Evolutionary conservation across 768 basidiomycete genomes (phyloP), one percentile per base, ranked within the genome.

Genomic region (Naganishia antarctica): DNA sequence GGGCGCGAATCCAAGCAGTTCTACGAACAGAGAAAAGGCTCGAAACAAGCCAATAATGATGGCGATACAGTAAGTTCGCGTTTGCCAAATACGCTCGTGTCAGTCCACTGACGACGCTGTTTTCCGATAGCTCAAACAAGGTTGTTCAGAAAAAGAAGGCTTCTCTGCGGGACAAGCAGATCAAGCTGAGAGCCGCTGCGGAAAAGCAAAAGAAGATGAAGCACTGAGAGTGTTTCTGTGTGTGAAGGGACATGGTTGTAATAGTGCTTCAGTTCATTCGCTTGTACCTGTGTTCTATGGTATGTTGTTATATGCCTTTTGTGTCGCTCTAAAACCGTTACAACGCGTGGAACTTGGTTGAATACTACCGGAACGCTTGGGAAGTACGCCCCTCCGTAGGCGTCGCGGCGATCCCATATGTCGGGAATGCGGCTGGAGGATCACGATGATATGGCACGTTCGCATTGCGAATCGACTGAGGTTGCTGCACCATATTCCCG

Each of bases 11-110:
- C 85, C 86, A 65, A 91, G 89, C 77, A 90, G 89, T 73, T 86
- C 88, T 62, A 94, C 92, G 34, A 96, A 96, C 77, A 82, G 85
- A 73, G 90, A 94, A 80, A 96, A 96, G 84, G 84, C 86, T 41
- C 84, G 88, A 74, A 92, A 93, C 77, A 96, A 97, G 77, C 92
- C 92, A 26, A 83, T 94, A 69, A 93, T 94, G 92, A 78, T 79
- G 76, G 72, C 76, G 40, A 48, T 78, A 12, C 76, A 77, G 75
- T 77, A 60, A 64, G 75, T 76, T 15, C 16, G 16, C 40, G 46
- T 31, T 32, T 28, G 23, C 16, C 6, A 16, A 49, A 29, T 26
- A 16, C 18, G 23, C 57, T 40, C 25, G 26, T 49, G 43, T 29
- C 15, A 29, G 43, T n/a, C n/a, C 48, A 44, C 43, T 37, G 15